Base-by-base conservation (phyloP, 2,329 filamentous ascomycete genomes). In the Verticillium nubilum region DNA sequence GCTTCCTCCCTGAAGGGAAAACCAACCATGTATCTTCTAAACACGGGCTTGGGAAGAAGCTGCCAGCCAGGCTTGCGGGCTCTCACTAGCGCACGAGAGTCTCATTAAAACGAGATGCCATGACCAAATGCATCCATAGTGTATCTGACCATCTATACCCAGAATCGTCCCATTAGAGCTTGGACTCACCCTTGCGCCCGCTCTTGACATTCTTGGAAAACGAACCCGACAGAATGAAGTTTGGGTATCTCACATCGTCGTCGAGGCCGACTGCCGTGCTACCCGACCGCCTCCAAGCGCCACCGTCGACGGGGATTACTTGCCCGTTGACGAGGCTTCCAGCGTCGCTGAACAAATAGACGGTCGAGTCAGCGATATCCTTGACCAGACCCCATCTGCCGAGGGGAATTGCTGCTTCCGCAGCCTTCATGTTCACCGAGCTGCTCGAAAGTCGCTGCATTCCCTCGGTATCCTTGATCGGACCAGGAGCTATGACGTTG, bases 321-420 rank as follows among this genome's bases (percentile, higher is more conserved):
- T 92, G 87, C 1, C 92, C 95, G 65, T 90, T 97, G 54, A 98
- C 86, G 72, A 90, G 97, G 70, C 88, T 92, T 1, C 88, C 94
- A 0, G 91, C 86, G 53, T 96, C 90, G 53, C 89, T 90, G 70
- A 97, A 95, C 59, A 98, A 73, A 68, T 87, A 99, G 0, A 98
- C 85, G 0, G 94, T 97, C 1, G 94, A 91, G 73, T 99, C 94
- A 0, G 92, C 90, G 68, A 99, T 92, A 69, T 99, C 94, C 64
- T 89, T 89, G 27, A 96, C 86, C 0, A 84, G 84, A 6, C 94
- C 95, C 73, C 86, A 86, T 59, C 93, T 82, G 1, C 92, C 92
- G 2, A 87, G 76, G 0, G 95, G 95, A 37, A 96, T 82, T 9
- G 72, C 69, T 63, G 74, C 78, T 4, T 67, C 69, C 56, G 73